Evolutionary conservation across 2,329 filamentous ascomycete genomes (phyloP), one percentile per base, ranked within the genome.

Genomic region (Fusarium falciforme): DNA sequence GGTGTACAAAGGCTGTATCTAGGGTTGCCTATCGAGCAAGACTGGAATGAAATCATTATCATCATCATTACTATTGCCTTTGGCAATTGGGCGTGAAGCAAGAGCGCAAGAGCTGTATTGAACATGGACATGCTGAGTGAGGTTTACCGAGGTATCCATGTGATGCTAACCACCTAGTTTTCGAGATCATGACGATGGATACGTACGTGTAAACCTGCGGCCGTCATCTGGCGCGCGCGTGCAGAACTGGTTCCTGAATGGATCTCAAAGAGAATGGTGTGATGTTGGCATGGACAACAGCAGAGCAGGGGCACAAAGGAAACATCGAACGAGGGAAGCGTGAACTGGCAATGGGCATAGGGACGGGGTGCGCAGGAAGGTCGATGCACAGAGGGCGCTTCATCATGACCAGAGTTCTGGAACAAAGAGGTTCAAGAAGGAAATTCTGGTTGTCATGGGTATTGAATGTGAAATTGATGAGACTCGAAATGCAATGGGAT

Each of bases 1-100:
- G 27, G 38, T 66, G 69, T 65, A 61, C 22, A 63, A 61, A 54
- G 52, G 52, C 27, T 60, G 35, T 54, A 65, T 72, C 29, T 73
- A 31, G 20, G 35, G 17, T 68, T 57, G 44, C 33, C 38, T 57
- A 49, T 57, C 27, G 42, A 61, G 49, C 66, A 73, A 58, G 66
- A 54, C 44, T 59, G 63, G 47, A 52, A 61, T 55, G 62, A 52
- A 40, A 47, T 31, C 27, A 44, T 27, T 14, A 69, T 59, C n/a
- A 33, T 31, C n/a, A 33, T 31, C 44, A 17, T 63, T 42, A 35
- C 49, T 36, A n/a, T 31, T 33, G 17, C 12, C 6, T 14, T 16
- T 44, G 4, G 17, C 35, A 25, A 16, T 17, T 35, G 9, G 31
- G n/a, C 12, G 20, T n/a, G 20, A 38, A 52, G 47, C 20, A 11